Evolutionary conservation across 805 yeast species (phyloP), one percentile per base, ranked within the genome.

Genomic region (Schizosaccharomyces osmophilus): DNA sequence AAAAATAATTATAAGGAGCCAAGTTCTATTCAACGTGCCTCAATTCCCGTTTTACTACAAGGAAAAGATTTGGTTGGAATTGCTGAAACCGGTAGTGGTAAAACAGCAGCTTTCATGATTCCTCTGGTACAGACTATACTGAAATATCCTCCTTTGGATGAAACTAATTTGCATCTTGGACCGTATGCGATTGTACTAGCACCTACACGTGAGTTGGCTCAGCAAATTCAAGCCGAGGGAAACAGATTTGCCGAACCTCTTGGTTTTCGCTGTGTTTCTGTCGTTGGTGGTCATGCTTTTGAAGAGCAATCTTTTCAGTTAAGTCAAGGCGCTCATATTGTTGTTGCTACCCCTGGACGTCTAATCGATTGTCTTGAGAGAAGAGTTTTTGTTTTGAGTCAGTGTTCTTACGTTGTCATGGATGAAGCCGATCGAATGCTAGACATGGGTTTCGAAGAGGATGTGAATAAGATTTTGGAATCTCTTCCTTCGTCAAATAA

Each of bases 391-490:
- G 78, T 77, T 1, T 71, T 89, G 42, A 73, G 73, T 48, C 79
- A 80, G 63, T 80, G 95, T 64, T 77, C 77, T 64, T 84, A 81
- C 64, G 72, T 90, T 26, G 83, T 86, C 1, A 76, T 89, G 74
- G 98, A 90, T 73, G 98, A 90, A 72, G 95, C 96, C 1, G 98
- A 90, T 71, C 76, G 89, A 65, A 90, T 90, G 97, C 82, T 90
- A 55, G 95, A 88, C 69, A 78, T 90, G 80, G 97, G 97, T 3
- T 90, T 90, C 69, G 95, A 87, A 69, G 84, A 79, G 42, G 87
- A 87, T 67, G 79, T 90, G 59, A 78, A 77, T 26, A 75, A 77
- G 54, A 80, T 90, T 17, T 70, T 85, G 61, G 74, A 73, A 3
- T 73, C 73, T 45, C 73, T 86, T n/a, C 84, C 87, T 0, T 70